Evolutionary conservation across 495 filamentous ascomycete genomes (phyloP).

Genomic region (Pyronema domesticum): DNA sequence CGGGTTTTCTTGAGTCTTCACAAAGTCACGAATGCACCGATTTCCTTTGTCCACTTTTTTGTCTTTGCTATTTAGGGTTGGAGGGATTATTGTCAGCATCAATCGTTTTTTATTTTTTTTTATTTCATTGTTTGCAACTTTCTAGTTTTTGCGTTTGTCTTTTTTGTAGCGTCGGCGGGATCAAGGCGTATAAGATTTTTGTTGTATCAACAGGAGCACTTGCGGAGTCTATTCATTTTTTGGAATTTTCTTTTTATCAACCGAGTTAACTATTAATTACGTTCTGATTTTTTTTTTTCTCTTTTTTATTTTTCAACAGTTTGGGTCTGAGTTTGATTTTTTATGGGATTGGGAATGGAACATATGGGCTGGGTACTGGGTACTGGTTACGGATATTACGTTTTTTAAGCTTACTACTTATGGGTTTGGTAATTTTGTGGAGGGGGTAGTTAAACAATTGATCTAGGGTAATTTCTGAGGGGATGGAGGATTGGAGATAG

Average conservation of each 20-base stretch:
- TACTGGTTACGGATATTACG: too few relatives aligned
- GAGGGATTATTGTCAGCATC: too few relatives aligned
- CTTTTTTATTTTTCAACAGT: not conserved
- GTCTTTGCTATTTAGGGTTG: too few relatives aligned
- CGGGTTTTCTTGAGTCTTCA: not conserved
- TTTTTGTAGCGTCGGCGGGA: not conserved
- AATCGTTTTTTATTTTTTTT: not conserved
- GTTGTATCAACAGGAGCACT: constrained; percentile 1
- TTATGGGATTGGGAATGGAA: too few relatives aligned
- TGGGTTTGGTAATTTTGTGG: not conserved
- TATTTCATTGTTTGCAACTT: not conserved
- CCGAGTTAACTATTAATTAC: too few relatives aligned
- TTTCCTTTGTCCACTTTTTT: too few relatives aligned
- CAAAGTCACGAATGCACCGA: not conserved
- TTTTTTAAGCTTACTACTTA: too few relatives aligned
- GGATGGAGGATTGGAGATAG: not conserved
- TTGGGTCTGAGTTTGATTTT: not conserved
- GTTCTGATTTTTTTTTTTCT: not conserved
- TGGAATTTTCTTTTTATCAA: not conserved
- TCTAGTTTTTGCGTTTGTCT: not conserved
- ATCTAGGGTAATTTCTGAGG: not conserved
- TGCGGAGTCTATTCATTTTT: constrained; percentile 2
- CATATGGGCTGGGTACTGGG: too few relatives aligned
- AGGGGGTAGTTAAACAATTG: not conserved
- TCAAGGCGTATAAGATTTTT: not conserved